A percentile compares a stretch with the other conserved stretches of the same genome.
Conservation (phyloP, 2,329 filamentous ascomycete species). For the Diaporthe ilicicola region DNA sequence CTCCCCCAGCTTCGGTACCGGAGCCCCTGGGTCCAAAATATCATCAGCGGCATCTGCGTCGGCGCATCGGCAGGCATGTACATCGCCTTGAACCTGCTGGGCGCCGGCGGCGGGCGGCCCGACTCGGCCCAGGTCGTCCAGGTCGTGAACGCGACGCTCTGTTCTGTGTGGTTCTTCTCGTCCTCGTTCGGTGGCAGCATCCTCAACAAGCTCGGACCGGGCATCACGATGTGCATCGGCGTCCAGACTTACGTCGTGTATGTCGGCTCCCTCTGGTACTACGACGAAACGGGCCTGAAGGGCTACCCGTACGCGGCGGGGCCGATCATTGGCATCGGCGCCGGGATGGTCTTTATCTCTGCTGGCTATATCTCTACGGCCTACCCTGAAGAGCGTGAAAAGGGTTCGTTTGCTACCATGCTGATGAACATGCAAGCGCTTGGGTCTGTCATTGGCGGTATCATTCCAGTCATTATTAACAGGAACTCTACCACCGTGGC, state of each 20-base stretch:
- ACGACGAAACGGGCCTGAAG: slow-evolving; percentile 9
- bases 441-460: slow-evolving; percentile 40
- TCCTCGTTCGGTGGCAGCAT: slow-evolving; percentile 40
- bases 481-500: slow-evolving; percentile 32
- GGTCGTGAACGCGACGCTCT: slow-evolving; percentile 40
- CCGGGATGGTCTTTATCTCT: slow-evolving; percentile 43
- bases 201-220: slow-evolving; percentile 40
- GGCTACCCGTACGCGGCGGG: neutral
- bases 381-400: slow-evolving; percentile 45
- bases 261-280: slow-evolving; percentile 25
- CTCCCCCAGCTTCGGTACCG: slow-evolving; percentile 3
- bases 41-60: slow-evolving; percentile 14
- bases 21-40: slow-evolving; percentile 1
- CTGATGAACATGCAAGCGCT: slow-evolving; percentile 42
- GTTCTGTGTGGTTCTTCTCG: slow-evolving; percentile 41
- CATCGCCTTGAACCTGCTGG: slow-evolving; percentile 34
- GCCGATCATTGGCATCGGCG: slow-evolving; percentile 40
- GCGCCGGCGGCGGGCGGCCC: slow-evolving; percentile 41
- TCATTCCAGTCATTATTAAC: slow-evolving; percentile 42
- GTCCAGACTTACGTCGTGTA: slow-evolving; percentile 18
- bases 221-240: slow-evolving; percentile 31
- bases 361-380: slow-evolving; percentile 43
- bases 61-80: slow-evolving; percentile 13
- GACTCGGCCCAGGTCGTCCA: slow-evolving; percentile 40
- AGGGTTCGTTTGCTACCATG: slow-evolving; percentile 42